Base-by-base conservation (phyloP, 2,329 filamentous ascomycete genomes). In the Neonectria punicea region DNA sequence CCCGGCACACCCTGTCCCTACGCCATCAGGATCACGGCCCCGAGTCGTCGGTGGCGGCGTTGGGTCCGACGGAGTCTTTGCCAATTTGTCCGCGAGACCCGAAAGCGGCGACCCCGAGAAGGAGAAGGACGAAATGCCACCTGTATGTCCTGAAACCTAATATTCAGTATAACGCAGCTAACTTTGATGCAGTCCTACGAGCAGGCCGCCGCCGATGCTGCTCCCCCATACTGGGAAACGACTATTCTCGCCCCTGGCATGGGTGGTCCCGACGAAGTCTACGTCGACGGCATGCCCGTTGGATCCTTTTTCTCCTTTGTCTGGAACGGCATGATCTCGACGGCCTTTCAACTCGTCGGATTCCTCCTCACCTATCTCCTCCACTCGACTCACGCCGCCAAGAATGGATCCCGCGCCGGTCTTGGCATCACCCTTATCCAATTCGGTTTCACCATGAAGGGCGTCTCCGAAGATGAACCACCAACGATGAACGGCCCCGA, bases 181-280 rank as follows among this genome's bases (percentile, higher is more conserved):
- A 85, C 77, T 43, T 46, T 66, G 53, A 43, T 36, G 14, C 55
- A 98, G 93, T 94, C 95, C 39, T 99, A 99, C 79, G 96, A 99
- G 85, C 95, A 98, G 88, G 96, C 96, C 16, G 96, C 96, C 3
- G 95, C 95, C 46, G 96, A 99, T 79, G 92, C 94, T 25, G 96
- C 96, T 53, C 96, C 96, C 1, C 96, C 96, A 0, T 99, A 99
- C 81, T 99, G 96, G 96, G 96, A 99, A 83, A 99, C 96, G 6
- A 98, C 96, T 0, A 98, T 99, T 70, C 87, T 99, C 56, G 95
- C 94, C 0, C 96, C 96, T 1, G 96, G 95, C 60, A 89, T 96
- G 70, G 92, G 92, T 57, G 92, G 92, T n/a, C 89, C 90, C 43
- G 94, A 98, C 76, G 96, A 99, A 79, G 95, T 99, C 53, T 99